A percentile compares a stretch with the other conserved stretches of the same genome.
Evolutionary conservation across 2,329 filamentous ascomycete genomes (phyloP).

Genomic region (Achaetomium macrosporum): DNA sequence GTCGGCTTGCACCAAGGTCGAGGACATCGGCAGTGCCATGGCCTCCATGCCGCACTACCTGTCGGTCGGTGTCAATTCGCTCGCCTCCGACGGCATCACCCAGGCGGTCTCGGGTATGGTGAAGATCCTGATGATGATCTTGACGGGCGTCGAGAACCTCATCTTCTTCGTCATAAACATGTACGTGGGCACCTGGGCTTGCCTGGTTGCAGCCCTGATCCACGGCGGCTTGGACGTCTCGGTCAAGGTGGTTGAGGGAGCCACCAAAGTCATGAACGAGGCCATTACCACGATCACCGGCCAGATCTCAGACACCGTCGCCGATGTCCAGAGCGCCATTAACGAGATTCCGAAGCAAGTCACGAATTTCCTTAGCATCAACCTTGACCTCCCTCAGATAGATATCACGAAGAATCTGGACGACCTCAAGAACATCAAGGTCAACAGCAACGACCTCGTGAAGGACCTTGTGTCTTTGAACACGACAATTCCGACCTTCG

Average conservation of each 20-base stretch:
- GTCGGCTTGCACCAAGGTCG: slow-evolving; percentile 83
- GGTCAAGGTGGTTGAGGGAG: slow-evolving; percentile 34
- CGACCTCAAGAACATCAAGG: slow-evolving; percentile 62
- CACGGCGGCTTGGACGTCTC: slow-evolving; percentile 70
- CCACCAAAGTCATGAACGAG: slow-evolving; percentile 45
- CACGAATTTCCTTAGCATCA: slow-evolving; percentile 30
- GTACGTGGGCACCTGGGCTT: slow-evolving; percentile 83
- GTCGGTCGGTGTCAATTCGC: slow-evolving; percentile 77
- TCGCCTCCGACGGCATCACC: slow-evolving; percentile 75
- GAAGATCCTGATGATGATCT: slow-evolving; percentile 67
- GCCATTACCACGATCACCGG: slow-evolving; percentile 47
- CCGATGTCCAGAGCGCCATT: slow-evolving; percentile 40
- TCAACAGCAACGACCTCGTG: slow-evolving; percentile 62
- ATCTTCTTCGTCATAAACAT: slow-evolving; percentile 91
- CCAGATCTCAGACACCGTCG: slow-evolving; percentile 49
- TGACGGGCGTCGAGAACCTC: slow-evolving; percentile 80
- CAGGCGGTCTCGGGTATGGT: slow-evolving; percentile 75
- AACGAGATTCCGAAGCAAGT: slow-evolving; percentile 37
- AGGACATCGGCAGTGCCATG: slow-evolving; percentile 90
- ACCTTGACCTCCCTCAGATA: slow-evolving; percentile 47
- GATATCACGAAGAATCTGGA: slow-evolving; percentile 61
- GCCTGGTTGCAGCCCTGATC: slow-evolving; percentile 78
- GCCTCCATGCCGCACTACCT: slow-evolving; percentile 98
- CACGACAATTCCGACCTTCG: slow-evolving; percentile 73
- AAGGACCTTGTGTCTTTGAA: slow-evolving; percentile 67